Evolutionary conservation across 495 filamentous ascomycete species (phyloP).

Genomic region (Talaromyces adpressus): DNA sequence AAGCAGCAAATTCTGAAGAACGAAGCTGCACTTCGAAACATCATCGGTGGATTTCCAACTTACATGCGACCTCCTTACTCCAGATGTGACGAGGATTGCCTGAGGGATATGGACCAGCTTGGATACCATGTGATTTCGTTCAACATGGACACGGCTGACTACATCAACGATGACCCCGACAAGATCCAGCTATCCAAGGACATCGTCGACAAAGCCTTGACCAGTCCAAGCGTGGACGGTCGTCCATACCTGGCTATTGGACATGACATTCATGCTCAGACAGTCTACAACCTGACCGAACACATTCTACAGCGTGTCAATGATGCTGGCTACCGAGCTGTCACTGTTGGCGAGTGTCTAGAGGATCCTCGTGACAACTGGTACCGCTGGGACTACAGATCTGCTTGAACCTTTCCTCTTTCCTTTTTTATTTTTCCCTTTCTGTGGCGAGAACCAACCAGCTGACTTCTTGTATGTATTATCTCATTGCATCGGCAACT

Average conservation of each 20-base stretch:
- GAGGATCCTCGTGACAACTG: constrained; percentile 63
- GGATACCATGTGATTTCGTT: constrained; percentile 75
- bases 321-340: constrained; percentile 52
- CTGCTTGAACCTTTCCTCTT: background rate
- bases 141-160: constrained; percentile 76
- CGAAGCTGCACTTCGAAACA: constrained; percentile 71
- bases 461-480: background rate
- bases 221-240: constrained; percentile 30
- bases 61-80: constrained; percentile 85
- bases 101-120: constrained; percentile 51
- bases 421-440: background rate
- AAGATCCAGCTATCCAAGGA: constrained; percentile 67
- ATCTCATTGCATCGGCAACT: background rate
- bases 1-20: constrained; percentile 67
- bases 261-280: constrained; percentile 75
- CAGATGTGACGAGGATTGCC: constrained; percentile 57
- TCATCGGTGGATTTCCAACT: constrained; percentile 73
- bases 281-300: constrained; percentile 67
- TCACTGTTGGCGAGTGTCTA: constrained; percentile 74
- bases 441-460: background rate
- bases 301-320: constrained; percentile 59
- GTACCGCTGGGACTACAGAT: constrained; percentile 46
- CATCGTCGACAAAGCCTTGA: constrained; percentile 55
- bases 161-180: constrained; percentile 51
- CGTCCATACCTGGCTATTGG: constrained; percentile 60